Percentiles rank a stretch among this genome's conserved stretches.
Evolutionary conservation across 2,329 filamentous ascomycete genomes (phyloP).

Genomic region (Hypocrella siamensis): DNA sequence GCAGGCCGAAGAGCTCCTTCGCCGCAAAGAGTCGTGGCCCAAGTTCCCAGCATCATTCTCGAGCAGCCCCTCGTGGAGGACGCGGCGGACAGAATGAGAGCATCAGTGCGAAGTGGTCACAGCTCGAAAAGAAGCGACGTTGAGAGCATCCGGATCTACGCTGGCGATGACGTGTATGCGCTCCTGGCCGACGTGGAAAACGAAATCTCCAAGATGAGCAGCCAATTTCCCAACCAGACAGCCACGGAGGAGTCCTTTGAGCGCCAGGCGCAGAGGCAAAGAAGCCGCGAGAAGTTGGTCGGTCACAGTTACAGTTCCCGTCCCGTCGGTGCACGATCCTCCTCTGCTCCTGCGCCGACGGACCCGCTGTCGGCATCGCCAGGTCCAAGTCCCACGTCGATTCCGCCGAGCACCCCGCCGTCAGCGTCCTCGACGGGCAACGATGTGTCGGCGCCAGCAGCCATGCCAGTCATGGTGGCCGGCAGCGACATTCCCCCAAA

Average conservation of each 20-base stretch:
- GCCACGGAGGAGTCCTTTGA: neutral
- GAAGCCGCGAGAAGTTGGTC: neutral
- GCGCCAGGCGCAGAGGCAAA: too few relatives aligned
- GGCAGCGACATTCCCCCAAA: too few relatives aligned
- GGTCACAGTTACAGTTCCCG: too few relatives aligned
- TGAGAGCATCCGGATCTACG: conserved; percentile 54
- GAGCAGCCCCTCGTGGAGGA: conserved; percentile 33
- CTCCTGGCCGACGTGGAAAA: conserved; percentile 51
- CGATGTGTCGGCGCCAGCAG: too few relatives aligned
- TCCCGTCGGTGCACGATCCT: too few relatives aligned
- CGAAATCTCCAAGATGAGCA: conserved; percentile 21
- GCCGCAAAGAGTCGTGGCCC: conserved; percentile 33
- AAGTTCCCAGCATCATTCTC: conserved; percentile 39
- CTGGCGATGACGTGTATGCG: conserved; percentile 50
- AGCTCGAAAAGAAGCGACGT: conserved; percentile 26
- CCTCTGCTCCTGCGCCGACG: neutral
- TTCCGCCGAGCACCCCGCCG: too few relatives aligned
- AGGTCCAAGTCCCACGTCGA: too few relatives aligned
- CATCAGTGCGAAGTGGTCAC: too few relatives aligned
- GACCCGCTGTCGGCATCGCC: too few relatives aligned
- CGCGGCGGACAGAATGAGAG: conserved; percentile 12
- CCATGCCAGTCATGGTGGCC: too few relatives aligned
- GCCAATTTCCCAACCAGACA: conserved; percentile 1
- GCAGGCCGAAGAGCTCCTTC: conserved; percentile 25
- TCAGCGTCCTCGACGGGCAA: too few relatives aligned